Conservation (phyloP, 208 protist genomes). For the Crithidia thermophila region DNA sequence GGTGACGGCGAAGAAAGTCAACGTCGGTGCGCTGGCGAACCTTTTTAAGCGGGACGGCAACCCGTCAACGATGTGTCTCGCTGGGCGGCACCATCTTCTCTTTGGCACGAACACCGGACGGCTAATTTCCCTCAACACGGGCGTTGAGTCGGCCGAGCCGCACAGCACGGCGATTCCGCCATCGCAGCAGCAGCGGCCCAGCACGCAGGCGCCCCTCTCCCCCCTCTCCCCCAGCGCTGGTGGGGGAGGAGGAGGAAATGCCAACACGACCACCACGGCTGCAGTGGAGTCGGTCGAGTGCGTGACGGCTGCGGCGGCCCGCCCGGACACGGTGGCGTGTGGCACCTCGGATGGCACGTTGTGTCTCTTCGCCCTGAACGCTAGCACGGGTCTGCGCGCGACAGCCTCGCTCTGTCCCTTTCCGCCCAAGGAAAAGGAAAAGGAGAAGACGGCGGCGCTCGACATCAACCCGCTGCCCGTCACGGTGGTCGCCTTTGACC, state of each 20-base stretch:
- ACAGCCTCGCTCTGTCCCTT: constrained; percentile 64
- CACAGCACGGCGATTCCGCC: constrained; percentile 38
- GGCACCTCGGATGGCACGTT: constrained; percentile 78
- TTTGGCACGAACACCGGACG: constrained; percentile 76
- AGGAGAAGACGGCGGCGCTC: constrained; percentile 13
- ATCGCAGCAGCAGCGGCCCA: constrained; percentile 28
- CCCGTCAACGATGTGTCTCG: constrained; percentile 72
- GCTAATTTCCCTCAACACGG: constrained; percentile 80
- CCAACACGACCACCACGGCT: background rate
- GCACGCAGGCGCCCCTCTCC: constrained; percentile 15
- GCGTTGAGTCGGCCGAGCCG: constrained; percentile 54
- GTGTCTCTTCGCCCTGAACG: constrained; percentile 65
- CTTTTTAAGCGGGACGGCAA: constrained; percentile 69
- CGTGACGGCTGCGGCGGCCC: constrained; percentile 56
- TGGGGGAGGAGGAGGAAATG: background rate
- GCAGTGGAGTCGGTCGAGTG: constrained; percentile 59
- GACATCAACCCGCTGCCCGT: constrained; percentile 48
- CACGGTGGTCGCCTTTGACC: constrained; percentile 70
- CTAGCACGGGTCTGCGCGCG: constrained; percentile 59
- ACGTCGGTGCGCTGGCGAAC: constrained; percentile 20
- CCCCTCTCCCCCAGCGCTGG: constrained; percentile 17
- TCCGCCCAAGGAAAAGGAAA: constrained; percentile 39
- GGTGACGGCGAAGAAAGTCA: constrained; percentile 51
- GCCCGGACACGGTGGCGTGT: constrained; percentile 74
- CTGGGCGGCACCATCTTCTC: constrained; percentile 80